Base-by-base conservation (phyloP, 257 asterid genomes). In the Orobanche coerulescens region DNA sequence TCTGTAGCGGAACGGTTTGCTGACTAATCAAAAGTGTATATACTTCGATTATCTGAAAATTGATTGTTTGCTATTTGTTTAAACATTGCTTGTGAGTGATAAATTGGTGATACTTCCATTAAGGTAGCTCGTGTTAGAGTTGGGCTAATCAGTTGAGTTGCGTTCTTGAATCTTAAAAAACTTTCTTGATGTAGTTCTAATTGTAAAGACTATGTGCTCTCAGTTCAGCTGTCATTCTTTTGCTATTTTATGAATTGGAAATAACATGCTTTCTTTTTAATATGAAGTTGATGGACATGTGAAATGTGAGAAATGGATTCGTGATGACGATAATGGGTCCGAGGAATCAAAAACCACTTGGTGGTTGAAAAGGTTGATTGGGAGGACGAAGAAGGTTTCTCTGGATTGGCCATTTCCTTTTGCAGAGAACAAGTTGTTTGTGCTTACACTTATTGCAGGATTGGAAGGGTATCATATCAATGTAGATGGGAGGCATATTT, bases 221-320 rank as follows among this genome's bases (percentile, higher is more conserved):
- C 40, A 31, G 40, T 56, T 51, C 40, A 31, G 40, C 49, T 65
- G 63, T 34, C 47, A 46, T 30, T 39, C 13, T 40, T 44, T 56
- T 42, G 40, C 43, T 13, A 43, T 60, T 36, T 53, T 50, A 49
- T 36, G 40, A 42, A 15, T 40, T 68, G 69, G 28, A 26, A 72
- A 28, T 60, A 54, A 56, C 34, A 14, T 70, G 23, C 61, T 30
- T 44, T 44, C 20, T 47, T 61, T 26, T 30, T 68, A 58, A 66
- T 64, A 48, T 80, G 74, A 76, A 90, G 97, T 87, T 80, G 97
- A 87, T 78, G 96, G 98, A 70, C 94, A 79, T 71, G 82, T 74
- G 50, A 92, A 88, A 74, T 92, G 98, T 68, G 98, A 92, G 84
- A 92, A 82, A 80, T 92, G 98, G 98, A 92, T 84, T 30, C 92